Evolutionary conservation across 192 early-diverging fungal species (phyloP), one percentile per base, ranked within the genome.

Genomic region (Podila horticola): DNA sequence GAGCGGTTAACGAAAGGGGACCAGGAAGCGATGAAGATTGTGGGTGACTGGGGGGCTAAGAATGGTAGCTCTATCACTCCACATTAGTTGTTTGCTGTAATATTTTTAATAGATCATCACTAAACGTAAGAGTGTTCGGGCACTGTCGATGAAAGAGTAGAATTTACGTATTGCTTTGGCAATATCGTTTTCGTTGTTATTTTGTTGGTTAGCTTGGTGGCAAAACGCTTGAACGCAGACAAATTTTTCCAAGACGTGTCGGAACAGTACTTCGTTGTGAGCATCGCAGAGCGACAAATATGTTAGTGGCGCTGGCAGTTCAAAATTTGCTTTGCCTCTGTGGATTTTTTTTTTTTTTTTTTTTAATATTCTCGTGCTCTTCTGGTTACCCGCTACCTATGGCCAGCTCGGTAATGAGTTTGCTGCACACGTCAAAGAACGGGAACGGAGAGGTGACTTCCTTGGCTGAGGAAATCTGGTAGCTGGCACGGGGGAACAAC

Each of bases 371-470:
- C 63, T 68, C 41, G 20, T 74, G 33, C 36, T 26, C 24, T 51
- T 69, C 57, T 28, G 17, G 51, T 74, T 66, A 86, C 31, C 72
- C 79, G 26, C 90, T 73, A 48, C 77, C 91, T 22, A 95, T 94
- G 5, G 97, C 97, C 68, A 99, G 89, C 84, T 98, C 97, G 1
- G 95, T 97, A 71, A 99, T 98, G 50, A 99, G 85, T 81, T 88
- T 90, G 62, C 93, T 92, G 81, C 98, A 99, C 2, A 97, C 95
- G 67, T 99, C 95, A 79, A 98, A 96, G 83, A 99, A 99, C 15
- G 94, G 95, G 77, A 97, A 97, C 17, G 91, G 88, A 13, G 72
- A 91, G 71, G 58, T 89, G 68, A 84, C 87, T 75, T 87, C 74
- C 84, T 86, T 82, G 69, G 65, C 67, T 49, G 69, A 67, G 6